Conservation (phyloP, 768 basidiomycete species). For the Psilocybe cubensis region DNA sequence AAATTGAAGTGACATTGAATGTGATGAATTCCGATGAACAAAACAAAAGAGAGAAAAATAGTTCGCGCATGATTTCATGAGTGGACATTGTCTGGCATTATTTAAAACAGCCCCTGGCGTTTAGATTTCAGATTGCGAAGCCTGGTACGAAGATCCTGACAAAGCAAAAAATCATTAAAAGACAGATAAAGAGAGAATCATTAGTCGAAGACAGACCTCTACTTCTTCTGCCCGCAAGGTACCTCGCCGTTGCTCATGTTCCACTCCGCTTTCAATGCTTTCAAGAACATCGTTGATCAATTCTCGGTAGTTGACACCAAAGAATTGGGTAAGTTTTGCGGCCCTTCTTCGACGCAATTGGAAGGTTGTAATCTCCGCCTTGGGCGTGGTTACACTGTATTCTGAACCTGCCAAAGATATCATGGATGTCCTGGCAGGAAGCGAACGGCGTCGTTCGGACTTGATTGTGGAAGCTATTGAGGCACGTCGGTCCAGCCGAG, state of each 20-base stretch:
- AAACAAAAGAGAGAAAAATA: neutral
- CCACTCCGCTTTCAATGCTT: constrained; percentile 76
- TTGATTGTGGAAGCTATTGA: constrained; percentile 44
- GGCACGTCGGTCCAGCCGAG: constrained; percentile 27
- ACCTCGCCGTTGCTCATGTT: constrained; percentile 69
- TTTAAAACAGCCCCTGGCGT: constrained; percentile 36
- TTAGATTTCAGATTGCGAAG: constrained; percentile 59
- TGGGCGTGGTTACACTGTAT: constrained; percentile 40
- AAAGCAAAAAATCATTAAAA: constrained; percentile 9
- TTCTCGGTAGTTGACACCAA: constrained; percentile 84
- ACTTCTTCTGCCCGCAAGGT: constrained; percentile 69
- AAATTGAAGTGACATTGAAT: neutral
- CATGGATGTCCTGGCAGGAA: constrained; percentile 67
- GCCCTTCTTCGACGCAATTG: constrained; percentile 74
- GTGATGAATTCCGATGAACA: neutral
- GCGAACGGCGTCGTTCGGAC: constrained; percentile 70
- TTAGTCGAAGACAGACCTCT: constrained; percentile 53
- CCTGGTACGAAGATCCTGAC: constrained; percentile 57
- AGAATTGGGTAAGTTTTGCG: constrained; percentile 86
- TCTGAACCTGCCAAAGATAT: constrained; percentile 58
- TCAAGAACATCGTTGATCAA: constrained; percentile 78
- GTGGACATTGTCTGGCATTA: neutral
- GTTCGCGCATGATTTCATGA: constrained; percentile 6
- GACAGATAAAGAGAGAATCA: constrained; percentile 9
- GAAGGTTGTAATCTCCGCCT: constrained; percentile 57